These are phyloP conservation scores for Daldinia sp. DNA, from an alignment of 2,329 filamentous ascomycete species.

Conservation along the genomic window DNA sequence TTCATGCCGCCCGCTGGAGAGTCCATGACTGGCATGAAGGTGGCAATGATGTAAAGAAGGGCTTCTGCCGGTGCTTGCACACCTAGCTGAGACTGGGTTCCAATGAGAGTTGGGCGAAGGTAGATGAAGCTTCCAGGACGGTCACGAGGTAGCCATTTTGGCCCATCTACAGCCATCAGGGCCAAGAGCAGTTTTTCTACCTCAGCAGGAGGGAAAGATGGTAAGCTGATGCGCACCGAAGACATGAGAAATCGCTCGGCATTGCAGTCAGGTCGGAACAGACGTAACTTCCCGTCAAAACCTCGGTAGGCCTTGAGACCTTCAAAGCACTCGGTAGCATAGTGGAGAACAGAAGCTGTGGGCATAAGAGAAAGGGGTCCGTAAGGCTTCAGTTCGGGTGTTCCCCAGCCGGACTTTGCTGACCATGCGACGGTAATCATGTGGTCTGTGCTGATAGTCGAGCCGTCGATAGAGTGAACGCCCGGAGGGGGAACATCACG, in stretches of 20 bases:
- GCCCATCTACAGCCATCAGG: slow-evolving; percentile 78
- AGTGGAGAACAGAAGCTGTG: slow-evolving; percentile 77
- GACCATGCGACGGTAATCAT: slow-evolving; percentile 80
- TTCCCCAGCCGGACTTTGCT: slow-evolving; percentile 69
- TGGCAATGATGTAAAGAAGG: slow-evolving; percentile 86
- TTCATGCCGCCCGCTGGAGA: slow-evolving; percentile 70
- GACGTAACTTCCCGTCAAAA: slow-evolving; percentile 70
- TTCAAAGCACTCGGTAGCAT: slow-evolving; percentile 83
- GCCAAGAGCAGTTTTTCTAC: slow-evolving; percentile 73
- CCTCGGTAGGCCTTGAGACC: slow-evolving; percentile 80
- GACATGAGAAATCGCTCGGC: slow-evolving; percentile 65
- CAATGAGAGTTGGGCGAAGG: slow-evolving; percentile 88
- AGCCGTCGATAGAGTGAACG: slow-evolving; percentile 53
- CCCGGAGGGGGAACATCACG: slow-evolving; percentile 49
- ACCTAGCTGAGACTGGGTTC: slow-evolving; percentile 82
- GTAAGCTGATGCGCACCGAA: slow-evolving; percentile 70
- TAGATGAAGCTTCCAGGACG: slow-evolving; percentile 81
- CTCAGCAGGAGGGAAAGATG: slow-evolving; percentile 71
- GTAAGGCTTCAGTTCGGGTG: slow-evolving; percentile 74
- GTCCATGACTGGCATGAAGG: slow-evolving; percentile 70
- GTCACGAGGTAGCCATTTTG: slow-evolving; percentile 81
- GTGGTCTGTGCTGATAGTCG: slow-evolving; percentile 81
- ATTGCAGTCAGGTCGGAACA: slow-evolving; percentile 76
- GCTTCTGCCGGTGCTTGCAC: slow-evolving; percentile 84
- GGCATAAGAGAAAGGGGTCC: slow-evolving; percentile 75